Base-by-base conservation (phyloP, 1,139 yeast species). In the Suhomyces terraborum region DNA sequence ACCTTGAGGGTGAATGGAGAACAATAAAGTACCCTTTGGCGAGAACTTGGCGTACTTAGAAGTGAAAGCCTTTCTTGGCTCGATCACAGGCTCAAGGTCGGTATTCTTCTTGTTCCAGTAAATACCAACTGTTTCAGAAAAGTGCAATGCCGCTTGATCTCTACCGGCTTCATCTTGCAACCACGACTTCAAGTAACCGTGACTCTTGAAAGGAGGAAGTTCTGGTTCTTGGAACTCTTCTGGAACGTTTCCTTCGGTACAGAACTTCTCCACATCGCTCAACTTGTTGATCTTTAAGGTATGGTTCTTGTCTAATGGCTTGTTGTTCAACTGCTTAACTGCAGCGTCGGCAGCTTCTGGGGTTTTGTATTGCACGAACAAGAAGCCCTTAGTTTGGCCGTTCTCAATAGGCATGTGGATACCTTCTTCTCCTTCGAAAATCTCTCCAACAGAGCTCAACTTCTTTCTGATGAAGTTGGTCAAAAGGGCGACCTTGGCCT, bases 1-100 rank as follows among this genome's bases (percentile, higher is more conserved):
- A 73, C 98, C 98, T 68, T 88, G 96, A 42, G 91, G 89, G 65
- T 93, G 97, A 59, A 89, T 77, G 2, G 97, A 84, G 56, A 88
- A 82, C 52, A 93, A 70, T 58, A 80, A 91, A 19, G 94, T 84
- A 64, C 99, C 99, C 67, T 83, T 82, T 56, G 98, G 96, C 40
- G 98, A 89, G 74, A 91, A 93, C 61, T 84, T 84, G 55, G 91
- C 87, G 54, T 82, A 87, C 51, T 88, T 84, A 45, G 89, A 83
- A 39, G 97, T 89, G 84, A 95, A 88, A 49, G 84, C 83, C 52
- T 76, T 73, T 69, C 91, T 78, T 55, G 95, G 86, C 56, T 85
- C 89, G 48, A 86, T 79, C 27, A 75, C 91, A 39, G 79, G 77
- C 63, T 88, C 95, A 21, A 95, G 94, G 34, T 80, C 82, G 46